These are phyloP conservation scores for Vachellia collinsii DNA, from an alignment of 306 rosid genomes.

Conservation along the genomic window DNA sequence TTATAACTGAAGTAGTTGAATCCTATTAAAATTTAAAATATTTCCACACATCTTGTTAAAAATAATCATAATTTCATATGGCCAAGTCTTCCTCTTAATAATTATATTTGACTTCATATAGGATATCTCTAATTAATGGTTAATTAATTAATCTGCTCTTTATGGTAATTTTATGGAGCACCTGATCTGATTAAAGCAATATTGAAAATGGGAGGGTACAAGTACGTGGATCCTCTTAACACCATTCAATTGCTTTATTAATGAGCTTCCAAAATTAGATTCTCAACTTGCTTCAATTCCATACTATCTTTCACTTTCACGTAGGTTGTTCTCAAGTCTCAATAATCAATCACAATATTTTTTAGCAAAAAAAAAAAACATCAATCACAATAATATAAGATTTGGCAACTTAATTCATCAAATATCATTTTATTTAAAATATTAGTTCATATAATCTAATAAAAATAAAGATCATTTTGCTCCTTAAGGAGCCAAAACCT, in stretches of 20 bases:
- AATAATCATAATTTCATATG: background rate
- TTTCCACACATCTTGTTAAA: background rate
- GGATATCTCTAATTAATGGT: no score
- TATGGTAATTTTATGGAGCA: background rate
- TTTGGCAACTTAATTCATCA: no score
- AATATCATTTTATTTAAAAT: no score
- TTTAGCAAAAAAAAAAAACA: no score
- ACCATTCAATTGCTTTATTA: background rate
- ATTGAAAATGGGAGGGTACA: background rate
- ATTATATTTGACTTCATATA: background rate
- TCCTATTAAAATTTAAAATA: slow-evolving; percentile 13
- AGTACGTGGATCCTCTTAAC: background rate
- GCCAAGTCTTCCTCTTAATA: background rate
- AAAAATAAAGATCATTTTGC: no score
- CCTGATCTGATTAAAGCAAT: background rate
- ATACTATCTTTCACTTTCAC: background rate
- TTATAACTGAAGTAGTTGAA: background rate
- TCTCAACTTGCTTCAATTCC: background rate
- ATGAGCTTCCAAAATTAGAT: background rate
- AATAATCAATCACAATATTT: background rate
- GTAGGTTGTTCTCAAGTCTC: background rate
- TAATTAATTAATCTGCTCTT: background rate
- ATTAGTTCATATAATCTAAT: no score
- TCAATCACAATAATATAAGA: no score
- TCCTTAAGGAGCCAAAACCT: no score